Base-by-base conservation (phyloP, 495 filamentous ascomycete genomes). In the Penicillium goetzii region DNA sequence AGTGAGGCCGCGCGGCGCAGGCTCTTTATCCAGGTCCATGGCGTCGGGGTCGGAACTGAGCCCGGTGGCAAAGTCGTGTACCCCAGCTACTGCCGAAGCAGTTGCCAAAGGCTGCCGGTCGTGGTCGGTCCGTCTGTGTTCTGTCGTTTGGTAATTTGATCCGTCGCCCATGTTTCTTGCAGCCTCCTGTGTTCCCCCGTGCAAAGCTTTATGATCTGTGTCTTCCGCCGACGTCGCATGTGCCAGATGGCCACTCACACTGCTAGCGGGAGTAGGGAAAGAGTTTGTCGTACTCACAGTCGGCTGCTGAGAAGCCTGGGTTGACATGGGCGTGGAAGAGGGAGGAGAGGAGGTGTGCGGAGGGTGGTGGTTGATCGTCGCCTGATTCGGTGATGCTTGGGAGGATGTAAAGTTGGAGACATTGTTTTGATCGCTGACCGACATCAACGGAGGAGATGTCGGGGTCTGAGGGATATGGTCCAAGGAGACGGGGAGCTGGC, bases 361-460 rank as follows among this genome's bases (percentile, higher is more conserved):
- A 62, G 71, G 70, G 71, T 80, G 78, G 64, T 72, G 71, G 72
- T 80, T 77, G 62, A 72, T 70, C 59, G 74, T 79, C 68, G 77
- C 71, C 79, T 78, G 75, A 68, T 74, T 76, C 62, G 77, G 74
- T 74, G 76, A 78, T 74, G 78, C 72, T 71, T 81, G 79, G 69
- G 75, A 72, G 69, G 77, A 73, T 74, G 72, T 68, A 72, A 81
- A 72, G 69, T 74, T 74, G 71, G 74, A 74, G 76, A 74, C 80
- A 82, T 82, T 74, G 65, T 73, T 80, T 66, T 72, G 73, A 73
- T 80, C 75, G 72, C 76, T 78, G 71, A 81, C 78, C 76, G 79
- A 81, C 80, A 82, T 82, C 78, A 81, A 82, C 79, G 78, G 76
- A 80, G 80, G 79, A 30, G 80, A 81, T 74, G 73, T 76, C 69